Evolutionary conservation across 176 grass and related monocot species (phyloP).

Genomic region (Rhynchospora tenuis): DNA sequence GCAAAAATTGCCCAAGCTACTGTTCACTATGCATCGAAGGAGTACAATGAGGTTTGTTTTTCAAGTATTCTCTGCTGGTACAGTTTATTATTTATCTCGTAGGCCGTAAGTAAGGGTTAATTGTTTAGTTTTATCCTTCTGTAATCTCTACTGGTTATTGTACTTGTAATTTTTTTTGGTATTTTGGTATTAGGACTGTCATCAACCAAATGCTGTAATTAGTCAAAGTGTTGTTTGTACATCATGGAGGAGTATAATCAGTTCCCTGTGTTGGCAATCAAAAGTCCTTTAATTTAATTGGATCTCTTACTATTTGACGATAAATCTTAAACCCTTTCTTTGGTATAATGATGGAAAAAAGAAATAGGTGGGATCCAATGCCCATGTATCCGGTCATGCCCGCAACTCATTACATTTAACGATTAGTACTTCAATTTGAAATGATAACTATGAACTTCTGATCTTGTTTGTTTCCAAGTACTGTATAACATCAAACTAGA

Average conservation of each 20-base stretch:
- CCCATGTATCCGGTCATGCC: neutral
- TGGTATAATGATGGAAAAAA: neutral
- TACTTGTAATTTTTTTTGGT: neutral
- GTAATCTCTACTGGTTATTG: neutral
- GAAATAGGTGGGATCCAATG: neutral
- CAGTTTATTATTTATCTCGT: neutral
- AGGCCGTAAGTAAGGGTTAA: neutral
- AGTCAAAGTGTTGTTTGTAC: neutral
- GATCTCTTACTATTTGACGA: neutral
- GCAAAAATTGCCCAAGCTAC: constrained; percentile 73
- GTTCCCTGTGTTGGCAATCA: neutral
- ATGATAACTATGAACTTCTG: neutral
- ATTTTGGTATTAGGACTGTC: neutral
- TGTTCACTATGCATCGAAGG: constrained; percentile 56
- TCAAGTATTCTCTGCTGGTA: constrained; percentile 4
- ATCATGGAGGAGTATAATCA: neutral
- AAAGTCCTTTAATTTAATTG: neutral
- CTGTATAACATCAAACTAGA: neutral
- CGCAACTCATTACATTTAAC: neutral
- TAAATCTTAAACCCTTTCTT: neutral
- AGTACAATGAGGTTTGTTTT: constrained; percentile 55
- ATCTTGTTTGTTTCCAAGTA: neutral
- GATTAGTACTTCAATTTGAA: neutral
- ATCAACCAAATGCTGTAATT: neutral
- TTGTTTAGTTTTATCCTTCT: neutral